Base-by-base conservation (phyloP, 2,329 filamentous ascomycete species). In the Trichoderma pleuroti region DNA sequence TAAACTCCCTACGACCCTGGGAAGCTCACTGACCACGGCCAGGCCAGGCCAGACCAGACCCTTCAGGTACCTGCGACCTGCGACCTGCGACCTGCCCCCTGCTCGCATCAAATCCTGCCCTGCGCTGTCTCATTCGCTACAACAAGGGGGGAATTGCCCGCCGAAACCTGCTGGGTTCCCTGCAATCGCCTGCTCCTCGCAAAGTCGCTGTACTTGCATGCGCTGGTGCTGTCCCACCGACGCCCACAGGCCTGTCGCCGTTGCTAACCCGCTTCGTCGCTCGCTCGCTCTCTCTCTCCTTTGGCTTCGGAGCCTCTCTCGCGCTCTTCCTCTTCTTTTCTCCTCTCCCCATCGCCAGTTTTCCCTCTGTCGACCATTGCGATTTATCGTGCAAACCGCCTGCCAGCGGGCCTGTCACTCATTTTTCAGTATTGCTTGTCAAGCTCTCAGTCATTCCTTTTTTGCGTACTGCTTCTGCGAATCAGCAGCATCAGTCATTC, bases 341-440 rank as follows among this genome's bases (percentile, higher is more conserved):
- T 74, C 72, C 73, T 74, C 75, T 75, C 74, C 66, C 70, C 76
- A 78, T 80, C 78, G 80, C 77, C 77, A 75, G 75, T 77, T 76
- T 72, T 60, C 18, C 56, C 30, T 72, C 76, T 77, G 75, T 78
- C 80, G 79, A 83, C 79, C 80, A 81, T 77, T 76, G 72, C 75
- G 75, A 73, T 72, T 57, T 28, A 42, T 72, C 65, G 64, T 74
- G 63, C 70, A 70, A 72, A 62, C 77, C 81, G 84, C 84, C 85
- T 86, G 85, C 84, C 83, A 85, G 84, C 85, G 81, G 86, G 86
- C 85, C 81, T 82, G 84, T 82, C 87, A 84, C 82, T 88, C 86
- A 59, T 59, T 77, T 75, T 79, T 76, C n/a, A 72, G 77, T 78
- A 12, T 72, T 70, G 46, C 71, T 39, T 69, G 65, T 70, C 57